Conservation (phyloP, 2,329 filamentous ascomycete genomes). For the Cladosporium sp. region DNA sequence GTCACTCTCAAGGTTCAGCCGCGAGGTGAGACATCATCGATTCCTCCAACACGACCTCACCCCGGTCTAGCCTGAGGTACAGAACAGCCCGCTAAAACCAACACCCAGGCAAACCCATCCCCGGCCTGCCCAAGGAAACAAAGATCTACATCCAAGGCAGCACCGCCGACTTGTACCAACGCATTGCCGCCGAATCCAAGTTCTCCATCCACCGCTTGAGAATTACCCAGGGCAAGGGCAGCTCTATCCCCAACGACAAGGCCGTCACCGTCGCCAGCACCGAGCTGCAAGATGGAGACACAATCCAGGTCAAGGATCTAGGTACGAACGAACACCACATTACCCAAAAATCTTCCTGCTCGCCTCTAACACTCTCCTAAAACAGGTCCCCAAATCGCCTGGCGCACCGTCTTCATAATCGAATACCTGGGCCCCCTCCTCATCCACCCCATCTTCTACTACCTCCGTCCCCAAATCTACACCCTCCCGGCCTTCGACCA, state of each 20-base stretch:
- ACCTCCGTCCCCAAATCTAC: conserved; percentile 69
- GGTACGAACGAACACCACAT: conserved; percentile 50
- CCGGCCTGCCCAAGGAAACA: conserved; percentile 54
- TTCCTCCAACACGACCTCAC: neutral
- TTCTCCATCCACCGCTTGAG: conserved; percentile 57
- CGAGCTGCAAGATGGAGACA: conserved; percentile 55
- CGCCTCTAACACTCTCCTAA: conserved; percentile 1
- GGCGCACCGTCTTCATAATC: conserved; percentile 90
- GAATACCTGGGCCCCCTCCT: conserved; percentile 91
- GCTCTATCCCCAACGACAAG: conserved; percentile 51
- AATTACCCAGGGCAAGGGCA: conserved; percentile 61
- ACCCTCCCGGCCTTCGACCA: conserved; percentile 38
- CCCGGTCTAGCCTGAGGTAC: neutral
- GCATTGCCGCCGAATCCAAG: conserved; percentile 50
- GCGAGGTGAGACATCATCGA: conserved; percentile 35
- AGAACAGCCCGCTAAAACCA: neutral
- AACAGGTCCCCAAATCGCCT: conserved; percentile 83
- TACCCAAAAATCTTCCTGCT: neutral
- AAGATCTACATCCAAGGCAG: conserved; percentile 48
- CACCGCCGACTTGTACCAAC: conserved; percentile 52
- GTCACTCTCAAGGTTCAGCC: conserved; percentile 43
- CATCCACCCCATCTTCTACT: conserved; percentile 71
- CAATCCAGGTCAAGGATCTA: conserved; percentile 84
- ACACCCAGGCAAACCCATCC: conserved; percentile 55
- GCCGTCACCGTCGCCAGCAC: conserved; percentile 50